A percentile compares a stretch with the other conserved stretches of the same genome.
Conservation (phyloP, 495 filamentous ascomycete genomes). For the Achaetomiella virescens region DNA sequence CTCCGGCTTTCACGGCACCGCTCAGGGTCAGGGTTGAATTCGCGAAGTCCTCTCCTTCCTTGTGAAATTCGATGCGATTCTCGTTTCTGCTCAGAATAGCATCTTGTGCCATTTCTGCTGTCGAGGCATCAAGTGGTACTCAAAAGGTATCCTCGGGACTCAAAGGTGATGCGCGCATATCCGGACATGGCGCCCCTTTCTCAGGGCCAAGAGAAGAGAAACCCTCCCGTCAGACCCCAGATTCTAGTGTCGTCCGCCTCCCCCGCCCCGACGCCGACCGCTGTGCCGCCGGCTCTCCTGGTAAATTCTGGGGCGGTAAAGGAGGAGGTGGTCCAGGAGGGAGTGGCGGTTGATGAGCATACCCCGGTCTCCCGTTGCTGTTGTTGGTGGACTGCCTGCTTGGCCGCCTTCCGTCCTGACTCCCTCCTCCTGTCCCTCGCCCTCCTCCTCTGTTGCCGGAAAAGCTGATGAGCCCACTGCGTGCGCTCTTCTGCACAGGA, state of each 20-base stretch:
- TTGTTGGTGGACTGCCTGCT: constrained; percentile 5
- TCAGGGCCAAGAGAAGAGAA: not conserved
- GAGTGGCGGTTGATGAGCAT: constrained; percentile 12
- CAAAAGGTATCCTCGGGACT: too few species aligned
- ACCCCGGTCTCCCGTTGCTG: not conserved
- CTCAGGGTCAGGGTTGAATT: not conserved
- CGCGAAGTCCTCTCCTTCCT: not conserved
- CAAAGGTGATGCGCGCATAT: too few species aligned
- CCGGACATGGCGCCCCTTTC: not conserved
- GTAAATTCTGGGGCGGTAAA: not conserved
- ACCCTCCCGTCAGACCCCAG: not conserved
- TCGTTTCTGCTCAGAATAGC: too few species aligned
- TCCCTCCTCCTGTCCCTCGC: not conserved
- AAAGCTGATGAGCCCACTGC: constrained; percentile 28
- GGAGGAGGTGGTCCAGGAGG: constrained; percentile 20
- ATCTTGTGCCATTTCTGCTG: too few species aligned
- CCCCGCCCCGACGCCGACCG: constrained; percentile 6
- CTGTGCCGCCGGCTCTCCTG: not conserved
- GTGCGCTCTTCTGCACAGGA: constrained; percentile 23
- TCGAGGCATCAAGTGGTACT: too few species aligned
- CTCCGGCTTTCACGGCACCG: not conserved
- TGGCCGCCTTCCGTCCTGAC: not conserved
- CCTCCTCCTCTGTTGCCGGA: constrained; percentile 10
- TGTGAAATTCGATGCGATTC: not conserved
- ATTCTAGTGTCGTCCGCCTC: not conserved